Percentiles rank a stretch among this genome's conserved stretches.
Evolutionary conservation across 148 eudicot species (phyloP).

Genomic region (Limonium bicolor): DNA sequence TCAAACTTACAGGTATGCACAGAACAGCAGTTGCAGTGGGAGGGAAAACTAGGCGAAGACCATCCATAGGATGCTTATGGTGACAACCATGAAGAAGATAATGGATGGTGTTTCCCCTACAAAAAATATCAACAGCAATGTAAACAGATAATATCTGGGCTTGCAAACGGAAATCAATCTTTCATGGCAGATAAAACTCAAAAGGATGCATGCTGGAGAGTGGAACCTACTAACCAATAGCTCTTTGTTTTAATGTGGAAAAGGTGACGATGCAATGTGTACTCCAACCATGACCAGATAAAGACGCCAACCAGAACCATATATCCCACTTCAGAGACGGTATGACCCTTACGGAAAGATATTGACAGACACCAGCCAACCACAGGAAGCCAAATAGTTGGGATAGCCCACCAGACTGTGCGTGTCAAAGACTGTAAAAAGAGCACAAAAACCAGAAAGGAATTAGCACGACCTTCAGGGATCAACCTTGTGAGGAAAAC

Average conservation of each 20-base stretch:
- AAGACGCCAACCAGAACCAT: slow-evolving; percentile 51
- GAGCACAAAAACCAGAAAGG: too few relatives aligned
- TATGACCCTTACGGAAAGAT: slow-evolving; percentile 41
- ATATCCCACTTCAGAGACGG: slow-evolving; percentile 27
- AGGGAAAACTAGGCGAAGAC: slow-evolving; percentile 88
- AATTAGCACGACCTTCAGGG: too few relatives aligned
- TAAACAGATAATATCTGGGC: neutral
- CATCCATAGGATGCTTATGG: slow-evolving; percentile 97
- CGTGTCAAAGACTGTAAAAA: slow-evolving; percentile 59
- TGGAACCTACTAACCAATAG: too few relatives aligned
- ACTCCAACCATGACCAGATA: slow-evolving; percentile 74
- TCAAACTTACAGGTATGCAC: slow-evolving; percentile 50
- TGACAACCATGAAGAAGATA: slow-evolving; percentile 97
- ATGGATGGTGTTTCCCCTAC: slow-evolving; percentile 59
- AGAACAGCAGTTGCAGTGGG: slow-evolving; percentile 82
- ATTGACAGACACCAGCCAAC: slow-evolving; percentile 40
- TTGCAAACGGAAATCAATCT: neutral
- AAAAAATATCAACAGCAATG: slow-evolving; percentile 1
- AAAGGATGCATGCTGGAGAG: too few relatives aligned
- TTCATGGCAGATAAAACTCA: neutral
- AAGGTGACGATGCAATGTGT: slow-evolving; percentile 80
- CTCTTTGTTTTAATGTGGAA: slow-evolving; percentile 81
- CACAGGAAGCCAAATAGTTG: slow-evolving; percentile 86
- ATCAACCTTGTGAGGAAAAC: too few relatives aligned
- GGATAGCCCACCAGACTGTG: slow-evolving; percentile 78